These are phyloP conservation scores for Ascochyta koolunga DNA, from an alignment of 2,329 filamentous ascomycete genomes.

Conservation along the genomic window DNA sequence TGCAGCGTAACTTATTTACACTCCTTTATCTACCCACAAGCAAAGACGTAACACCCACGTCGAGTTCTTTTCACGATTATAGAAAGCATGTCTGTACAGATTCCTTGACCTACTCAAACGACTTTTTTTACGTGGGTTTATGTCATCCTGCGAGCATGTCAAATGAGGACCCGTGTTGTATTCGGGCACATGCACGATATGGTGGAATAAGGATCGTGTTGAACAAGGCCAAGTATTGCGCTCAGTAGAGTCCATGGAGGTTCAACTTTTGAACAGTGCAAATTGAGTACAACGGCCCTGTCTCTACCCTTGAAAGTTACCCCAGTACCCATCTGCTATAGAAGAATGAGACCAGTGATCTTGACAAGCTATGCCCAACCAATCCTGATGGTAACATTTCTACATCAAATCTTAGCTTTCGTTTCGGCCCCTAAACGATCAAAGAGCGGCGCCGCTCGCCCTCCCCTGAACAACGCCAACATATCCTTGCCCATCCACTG, in stretches of 20 bases:
- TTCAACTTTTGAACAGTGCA: too few species aligned
- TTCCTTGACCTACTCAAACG: background rate
- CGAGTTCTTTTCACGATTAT: background rate
- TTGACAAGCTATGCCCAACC: background rate
- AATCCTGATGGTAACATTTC: background rate
- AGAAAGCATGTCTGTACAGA: background rate
- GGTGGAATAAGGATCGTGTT: too few species aligned
- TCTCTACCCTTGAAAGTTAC: too few species aligned
- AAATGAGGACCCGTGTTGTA: too few species aligned
- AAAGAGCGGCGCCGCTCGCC: slow-evolving; percentile 46
- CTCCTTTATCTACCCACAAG: background rate
- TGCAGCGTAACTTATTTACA: background rate
- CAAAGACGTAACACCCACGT: background rate
- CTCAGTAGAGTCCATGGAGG: too few species aligned
- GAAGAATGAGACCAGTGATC: too few species aligned
- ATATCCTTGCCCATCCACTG: slow-evolving; percentile 59
- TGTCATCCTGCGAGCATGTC: too few species aligned
- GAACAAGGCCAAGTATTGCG: too few species aligned
- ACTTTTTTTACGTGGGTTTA: too few species aligned
- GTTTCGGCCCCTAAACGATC: slow-evolving; percentile 29
- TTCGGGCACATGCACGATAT: too few species aligned
- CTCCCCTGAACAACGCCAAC: slow-evolving; percentile 56
- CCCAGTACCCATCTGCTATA: too few species aligned
- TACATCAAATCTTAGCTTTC: slow-evolving; percentile 33
- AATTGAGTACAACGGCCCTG: too few species aligned